phyloP scores from a whole-genome alignment of 331 rosid genomes.

The Cydonia oblonga region DNA sequence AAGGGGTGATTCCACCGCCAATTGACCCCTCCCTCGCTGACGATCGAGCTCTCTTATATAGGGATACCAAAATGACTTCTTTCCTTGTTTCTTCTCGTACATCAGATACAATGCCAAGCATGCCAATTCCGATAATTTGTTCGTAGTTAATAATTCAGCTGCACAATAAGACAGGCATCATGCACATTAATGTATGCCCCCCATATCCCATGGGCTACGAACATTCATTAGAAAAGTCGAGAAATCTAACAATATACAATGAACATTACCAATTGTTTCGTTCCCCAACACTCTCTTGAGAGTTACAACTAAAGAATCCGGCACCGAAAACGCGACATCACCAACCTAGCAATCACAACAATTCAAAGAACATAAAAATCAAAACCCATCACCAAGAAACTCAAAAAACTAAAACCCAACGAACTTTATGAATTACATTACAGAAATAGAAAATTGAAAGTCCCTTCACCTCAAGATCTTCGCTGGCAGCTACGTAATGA shows the following conservation, averaged over 20 bases:
- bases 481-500: constrained; percentile 86
- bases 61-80: constrained; percentile 93
- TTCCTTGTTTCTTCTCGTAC: constrained; percentile 99
- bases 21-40: constrained; percentile 90
- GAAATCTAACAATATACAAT: constrained; percentile 1
- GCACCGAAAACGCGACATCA: constrained; percentile 84
- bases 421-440: neutral
- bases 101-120: constrained; percentile 96
- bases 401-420: neutral
- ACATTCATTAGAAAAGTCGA: neutral
- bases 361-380: neutral
- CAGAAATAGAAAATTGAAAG: neutral
- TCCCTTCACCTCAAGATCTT: constrained; percentile 68
- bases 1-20: constrained; percentile 90
- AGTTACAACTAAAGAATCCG: constrained; percentile 77
- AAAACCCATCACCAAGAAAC: neutral
- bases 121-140: constrained; percentile 95
- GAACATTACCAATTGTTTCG: constrained; percentile 77
- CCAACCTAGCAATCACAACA: constrained; percentile 35
- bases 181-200: neutral
- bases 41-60: constrained; percentile 94
- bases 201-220: neutral
- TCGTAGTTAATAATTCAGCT: constrained; percentile 94
- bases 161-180: constrained; percentile 22
- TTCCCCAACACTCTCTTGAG: constrained; percentile 92